A percentile compares a stretch with the other conserved stretches of the same genome.
These are phyloP conservation scores for Marchantia polymorpha DNA, from an alignment of 225 moss, liverwort and hornwort species.

Conservation along the genomic window DNA sequence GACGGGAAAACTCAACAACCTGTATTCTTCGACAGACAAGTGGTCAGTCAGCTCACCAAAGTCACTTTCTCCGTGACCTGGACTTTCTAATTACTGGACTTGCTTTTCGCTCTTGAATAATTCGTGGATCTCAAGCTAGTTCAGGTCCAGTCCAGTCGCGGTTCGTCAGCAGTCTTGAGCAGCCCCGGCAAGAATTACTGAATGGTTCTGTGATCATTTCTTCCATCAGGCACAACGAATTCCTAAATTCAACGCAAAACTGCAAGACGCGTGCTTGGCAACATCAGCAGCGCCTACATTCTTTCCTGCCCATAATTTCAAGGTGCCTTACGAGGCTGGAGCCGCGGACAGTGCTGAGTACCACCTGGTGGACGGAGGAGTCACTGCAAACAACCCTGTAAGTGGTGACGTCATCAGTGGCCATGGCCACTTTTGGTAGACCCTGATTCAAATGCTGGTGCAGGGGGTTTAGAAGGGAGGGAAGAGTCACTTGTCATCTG, in stretches of 20 bases:
- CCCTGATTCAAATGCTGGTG: no score
- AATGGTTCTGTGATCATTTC: no score
- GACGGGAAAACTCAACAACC: not conserved
- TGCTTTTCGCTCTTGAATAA: no score
- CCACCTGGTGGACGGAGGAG: conserved; percentile 56
- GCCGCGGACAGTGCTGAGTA: conserved; percentile 35
- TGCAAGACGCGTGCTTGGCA: conserved; percentile 49
- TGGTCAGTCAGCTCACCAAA: not conserved
- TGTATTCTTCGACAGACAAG: not conserved
- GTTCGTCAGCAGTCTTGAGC: no score
- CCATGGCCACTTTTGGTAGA: no score
- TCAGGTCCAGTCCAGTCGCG: no score
- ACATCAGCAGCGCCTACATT: conserved; percentile 64
- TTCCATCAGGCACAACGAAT: no score
- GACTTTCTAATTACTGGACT: no score
- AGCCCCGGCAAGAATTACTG: no score
- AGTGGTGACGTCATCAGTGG: not conserved
- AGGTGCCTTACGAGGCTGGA: conserved; percentile 32
- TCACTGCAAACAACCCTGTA: conserved; percentile 64
- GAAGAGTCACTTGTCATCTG: not conserved
- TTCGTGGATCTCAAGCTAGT: no score
- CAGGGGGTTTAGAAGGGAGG: no score
- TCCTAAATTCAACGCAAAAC: conserved; percentile 34
- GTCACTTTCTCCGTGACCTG: no score
- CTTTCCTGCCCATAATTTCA: conserved; percentile 52